Evolutionary conservation across 2,329 filamentous ascomycete genomes (phyloP), one percentile per base, ranked within the genome.

Genomic region (Diplodia scrobiculata): DNA sequence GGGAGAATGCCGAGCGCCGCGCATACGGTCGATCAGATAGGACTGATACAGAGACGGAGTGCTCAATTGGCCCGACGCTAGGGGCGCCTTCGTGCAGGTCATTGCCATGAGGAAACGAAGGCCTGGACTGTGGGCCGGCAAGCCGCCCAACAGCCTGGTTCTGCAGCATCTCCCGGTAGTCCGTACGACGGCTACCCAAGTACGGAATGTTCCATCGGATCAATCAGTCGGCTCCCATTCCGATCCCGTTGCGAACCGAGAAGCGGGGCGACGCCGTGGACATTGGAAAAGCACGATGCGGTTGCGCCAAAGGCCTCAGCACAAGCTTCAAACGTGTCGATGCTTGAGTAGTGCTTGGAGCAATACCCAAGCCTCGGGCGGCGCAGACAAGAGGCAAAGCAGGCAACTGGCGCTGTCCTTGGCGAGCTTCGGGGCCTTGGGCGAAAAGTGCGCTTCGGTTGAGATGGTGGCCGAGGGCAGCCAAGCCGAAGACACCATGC

Each of bases 401-500:
- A 65, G 58, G 45, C 48, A 2, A n/a, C 7, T 27, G 17, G 63
- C 27, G 29, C n/a, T 14, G 47, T 19, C 4, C 50, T 63, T 65
- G 63, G 53, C 52, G 34, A 59, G 52, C 63, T 51, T 65, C 63
- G 38, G 36, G 47, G 41, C 45, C 58, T 62, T 50, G 41, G 45
- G n/a, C 21, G 34, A 38, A 48, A 55, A 48, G 7, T 9, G 21
- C 17, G 29, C 27, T 7, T 13, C 1, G 11, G 27, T 21, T 7
- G n/a, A 27, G 36, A 14, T 32, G 41, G 11, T 55, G 38, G 51
- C 25, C 13, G 36, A 32, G 52, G 32, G 5, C 50, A 29, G 64
- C 64, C 54, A 41, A 66, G 64, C 29, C 41, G 41, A 58, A 53
- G 48, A 38, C 54, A 66, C 29, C 48, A 66, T 47, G 45, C 17